Base-by-base conservation (phyloP, 225 moss, liverwort and hornwort species). In the Climacium dendroides region DNA sequence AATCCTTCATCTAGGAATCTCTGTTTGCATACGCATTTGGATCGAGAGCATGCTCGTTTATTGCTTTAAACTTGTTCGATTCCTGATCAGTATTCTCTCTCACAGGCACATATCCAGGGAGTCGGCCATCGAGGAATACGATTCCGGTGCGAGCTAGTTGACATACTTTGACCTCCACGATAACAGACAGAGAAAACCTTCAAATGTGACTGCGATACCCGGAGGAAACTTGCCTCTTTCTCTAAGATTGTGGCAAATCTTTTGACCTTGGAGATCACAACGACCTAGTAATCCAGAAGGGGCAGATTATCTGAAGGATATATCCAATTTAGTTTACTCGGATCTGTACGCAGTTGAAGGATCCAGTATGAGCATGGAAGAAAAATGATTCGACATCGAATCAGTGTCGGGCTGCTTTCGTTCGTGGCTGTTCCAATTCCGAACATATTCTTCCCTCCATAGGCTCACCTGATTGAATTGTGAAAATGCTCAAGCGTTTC, bases 321-420 rank as follows among this genome's bases (percentile, higher is more conserved):
- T 41, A 79, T 18, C 29, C 24, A 47, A 43, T 23, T 82, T 24
- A 19, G 20, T 58, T n/a, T 41, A 41, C 54, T 58, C 71, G 19
- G 37, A 59, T 64, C 16, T 39, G 7, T 18, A 19, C 71, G 50
- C 54, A 77, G 81, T 32, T 80, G 70, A 57, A 78, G 63, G 72
- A 65, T 74, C 78, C 52, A 74, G 74, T 45, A 62, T 63, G 58
- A 75, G 20, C 55, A 91, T 89, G 91, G 87, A 82, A 50, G 78
- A 82, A 77, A 34, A n/a, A 89, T 91, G 89, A 89, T 87, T 87
- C 82, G 85, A 78, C 72, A 85, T 70, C 85, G 77, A 60, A 82
- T 80, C 81, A 77, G 63, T 70, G 20, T 45, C 60, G 61, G 87
- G 71, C 85, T 89, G 77, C 78, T 87, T 39, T 41, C 25, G 65